Base-by-base conservation (phyloP, 768 basidiomycete genomes). In the Lactarius hatsudake region DNA sequence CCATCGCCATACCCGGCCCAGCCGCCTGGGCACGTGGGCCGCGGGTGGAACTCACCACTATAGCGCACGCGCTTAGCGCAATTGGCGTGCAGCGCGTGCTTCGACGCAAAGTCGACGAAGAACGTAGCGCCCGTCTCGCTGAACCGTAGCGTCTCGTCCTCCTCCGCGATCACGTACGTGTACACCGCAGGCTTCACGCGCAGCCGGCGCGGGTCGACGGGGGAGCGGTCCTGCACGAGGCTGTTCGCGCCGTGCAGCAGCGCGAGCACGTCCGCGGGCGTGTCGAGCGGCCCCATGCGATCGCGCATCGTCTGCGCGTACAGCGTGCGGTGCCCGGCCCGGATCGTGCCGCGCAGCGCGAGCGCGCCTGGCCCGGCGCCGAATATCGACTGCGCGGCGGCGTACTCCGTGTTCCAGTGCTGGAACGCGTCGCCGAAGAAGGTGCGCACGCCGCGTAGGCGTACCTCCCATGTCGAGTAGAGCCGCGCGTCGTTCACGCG, bases 71-170 rank as follows among this genome's bases (percentile, higher is more conserved):
- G 75, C 67, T 82, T 80, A 18, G 82, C 81, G 73, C 90, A 91
- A 74, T 91, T 90, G 51, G 87, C 81, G 77, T 94, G 92, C 74
- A 94, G 81, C 5, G 91, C 93, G 73, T 94, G 93, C 77, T 95
- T 94, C 32, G 88, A 90, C 53, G 87, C 89, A 74, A 93, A 89
- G 76, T 93, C 90, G 68, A 93, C 90, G 72, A 92, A 91, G 78
- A 94, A 94, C 40, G 90, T 87, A 13, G 91, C 90, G 18, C 91
- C 91, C 3, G 92, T 94, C 75, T 93, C 92, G 32, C 90, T 92
- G 77, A 94, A 93, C 26, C 92, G 84, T 70, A 93, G 81, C 10
- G 89, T 83, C 68, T 91, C 85, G 76, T 91, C 91, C 62, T 88
- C 86, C 6, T 84, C 78, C 4, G 88, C 84, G 73, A 95, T 87